Percentiles rank a stretch among this genome's conserved stretches.
phyloP scores from a whole-genome alignment of 352 stramenopile species.

The Globisporangium middletonii region DNA sequence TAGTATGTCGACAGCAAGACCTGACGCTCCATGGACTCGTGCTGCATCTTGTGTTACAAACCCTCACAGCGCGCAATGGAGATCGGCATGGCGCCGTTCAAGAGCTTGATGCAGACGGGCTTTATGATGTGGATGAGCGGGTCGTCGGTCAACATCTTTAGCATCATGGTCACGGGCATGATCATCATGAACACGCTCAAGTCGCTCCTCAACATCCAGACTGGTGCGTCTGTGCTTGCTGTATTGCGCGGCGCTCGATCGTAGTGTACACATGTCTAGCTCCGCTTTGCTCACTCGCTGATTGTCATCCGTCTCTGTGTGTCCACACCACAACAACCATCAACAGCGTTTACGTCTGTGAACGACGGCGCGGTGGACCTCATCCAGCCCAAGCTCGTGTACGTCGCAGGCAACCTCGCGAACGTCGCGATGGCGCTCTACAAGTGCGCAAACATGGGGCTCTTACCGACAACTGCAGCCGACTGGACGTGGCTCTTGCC shows the following conservation, averaged over 20 bases:
- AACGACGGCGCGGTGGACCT: constrained; percentile 77
- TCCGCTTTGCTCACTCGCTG: constrained; percentile 1
- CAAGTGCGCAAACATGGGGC: constrained; percentile 90
- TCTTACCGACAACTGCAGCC: constrained; percentile 88
- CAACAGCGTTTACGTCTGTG: constrained; percentile 67
- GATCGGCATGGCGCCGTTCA: constrained; percentile 87
- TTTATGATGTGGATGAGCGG: constrained; percentile 97
- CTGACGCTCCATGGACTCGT: constrained; percentile 2
- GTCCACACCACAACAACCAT: not conserved
- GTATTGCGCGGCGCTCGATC: not conserved
- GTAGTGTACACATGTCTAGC: too few relatives aligned
- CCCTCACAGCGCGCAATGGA: constrained; percentile 79
- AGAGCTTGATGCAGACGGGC: constrained; percentile 90
- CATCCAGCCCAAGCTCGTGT: constrained; percentile 86
- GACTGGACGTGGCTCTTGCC: constrained; percentile 91
- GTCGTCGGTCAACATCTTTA: constrained; percentile 93
- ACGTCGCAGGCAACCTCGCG: constrained; percentile 82
- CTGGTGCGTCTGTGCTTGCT: constrained; percentile 20
- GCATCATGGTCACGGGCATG: constrained; percentile 93
- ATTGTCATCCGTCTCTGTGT: not conserved
- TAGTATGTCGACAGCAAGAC: not conserved
- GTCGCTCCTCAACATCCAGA: constrained; percentile 82
- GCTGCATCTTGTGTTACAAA: constrained; percentile 2
- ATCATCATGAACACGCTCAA: constrained; percentile 91
- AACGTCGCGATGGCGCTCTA: constrained; percentile 87